phyloP scores from a whole-genome alignment of 2,329 filamentous ascomycete species.

The Aspergillus puulaauensis region DNA sequence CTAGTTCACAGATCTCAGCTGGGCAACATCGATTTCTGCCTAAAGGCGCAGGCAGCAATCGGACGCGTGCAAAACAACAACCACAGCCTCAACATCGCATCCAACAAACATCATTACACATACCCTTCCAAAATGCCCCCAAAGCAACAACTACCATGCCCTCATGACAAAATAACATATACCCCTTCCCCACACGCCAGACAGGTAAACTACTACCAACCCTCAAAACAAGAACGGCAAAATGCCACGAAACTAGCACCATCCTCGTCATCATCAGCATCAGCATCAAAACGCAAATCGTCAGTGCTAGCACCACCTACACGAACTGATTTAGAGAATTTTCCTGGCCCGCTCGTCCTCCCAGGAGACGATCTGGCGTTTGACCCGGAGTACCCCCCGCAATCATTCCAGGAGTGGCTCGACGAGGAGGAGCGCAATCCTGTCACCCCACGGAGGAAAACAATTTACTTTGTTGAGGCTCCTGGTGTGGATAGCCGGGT shows the following conservation, averaged over 20 bases:
- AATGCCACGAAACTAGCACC: slow-evolving; percentile 17
- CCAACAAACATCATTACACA: too few relatives aligned
- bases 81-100: too few relatives aligned
- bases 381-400: slow-evolving; percentile 52
- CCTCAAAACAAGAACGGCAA: slow-evolving; percentile 22
- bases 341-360: slow-evolving; percentile 60
- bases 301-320: neutral
- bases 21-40: too few relatives aligned
- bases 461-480: slow-evolving; percentile 55
- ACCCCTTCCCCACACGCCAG: slow-evolving; percentile 34
- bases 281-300: neutral
- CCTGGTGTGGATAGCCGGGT: slow-evolving; percentile 37
- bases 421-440: slow-evolving; percentile 49
- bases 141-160: neutral
- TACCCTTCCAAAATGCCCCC: neutral
- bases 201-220: slow-evolving; percentile 34
- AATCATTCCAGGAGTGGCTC: slow-evolving; percentile 56
- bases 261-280: neutral
- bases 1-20: too few relatives aligned
- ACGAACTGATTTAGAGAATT: slow-evolving; percentile 32
- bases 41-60: too few relatives aligned
- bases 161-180: slow-evolving; percentile 11
- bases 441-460: slow-evolving; percentile 46
- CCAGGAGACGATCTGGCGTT: slow-evolving; percentile 59
- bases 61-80: too few relatives aligned